These are phyloP conservation scores for Trichosporon faecale DNA, from an alignment of 1,284 basidiomycete species.

Conservation along the genomic window DNA sequence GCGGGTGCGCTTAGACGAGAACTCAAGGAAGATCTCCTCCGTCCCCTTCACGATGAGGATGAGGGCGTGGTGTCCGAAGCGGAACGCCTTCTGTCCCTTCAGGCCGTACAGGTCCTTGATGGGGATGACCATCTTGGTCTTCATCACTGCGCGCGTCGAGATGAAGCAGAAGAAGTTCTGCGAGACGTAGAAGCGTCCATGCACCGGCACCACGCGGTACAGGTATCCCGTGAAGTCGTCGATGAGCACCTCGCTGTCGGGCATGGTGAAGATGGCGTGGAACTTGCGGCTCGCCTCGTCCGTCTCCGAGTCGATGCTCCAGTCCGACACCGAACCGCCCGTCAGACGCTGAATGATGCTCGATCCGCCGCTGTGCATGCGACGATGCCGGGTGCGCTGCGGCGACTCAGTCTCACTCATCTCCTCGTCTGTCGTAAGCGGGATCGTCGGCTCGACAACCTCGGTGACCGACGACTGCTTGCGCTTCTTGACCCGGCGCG, in stretches of 20 bases:
- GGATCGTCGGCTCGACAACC: constrained; percentile 23
- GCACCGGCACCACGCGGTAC: constrained; percentile 78
- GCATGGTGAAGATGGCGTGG: constrained; percentile 71
- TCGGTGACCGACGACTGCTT: constrained; percentile 28
- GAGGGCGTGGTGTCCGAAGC: constrained; percentile 83
- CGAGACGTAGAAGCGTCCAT: constrained; percentile 80
- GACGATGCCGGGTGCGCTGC: background rate
- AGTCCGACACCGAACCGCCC: constrained; percentile 1
- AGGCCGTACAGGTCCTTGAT: constrained; percentile 79
- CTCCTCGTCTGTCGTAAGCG: constrained; percentile 21
- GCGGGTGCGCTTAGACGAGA: constrained; percentile 71
- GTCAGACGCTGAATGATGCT: background rate
- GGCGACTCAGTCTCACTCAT: constrained; percentile 16
- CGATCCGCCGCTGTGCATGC: background rate
- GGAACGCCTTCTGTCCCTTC: constrained; percentile 80
- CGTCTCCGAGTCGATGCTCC: constrained; percentile 23
- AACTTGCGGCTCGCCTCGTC: constrained; percentile 57
- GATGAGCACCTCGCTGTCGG: constrained; percentile 77
- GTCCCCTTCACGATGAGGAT: constrained; percentile 88
- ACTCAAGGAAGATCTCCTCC: constrained; percentile 96
- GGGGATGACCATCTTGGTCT: constrained; percentile 91
- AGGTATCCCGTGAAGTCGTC: constrained; percentile 86
- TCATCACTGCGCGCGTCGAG: constrained; percentile 70
- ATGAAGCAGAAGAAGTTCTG: constrained; percentile 86
- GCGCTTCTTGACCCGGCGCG: constrained; percentile 9